phyloP scores from a whole-genome alignment of 2,329 filamentous ascomycete genomes.

The Beauveria australis region DNA sequence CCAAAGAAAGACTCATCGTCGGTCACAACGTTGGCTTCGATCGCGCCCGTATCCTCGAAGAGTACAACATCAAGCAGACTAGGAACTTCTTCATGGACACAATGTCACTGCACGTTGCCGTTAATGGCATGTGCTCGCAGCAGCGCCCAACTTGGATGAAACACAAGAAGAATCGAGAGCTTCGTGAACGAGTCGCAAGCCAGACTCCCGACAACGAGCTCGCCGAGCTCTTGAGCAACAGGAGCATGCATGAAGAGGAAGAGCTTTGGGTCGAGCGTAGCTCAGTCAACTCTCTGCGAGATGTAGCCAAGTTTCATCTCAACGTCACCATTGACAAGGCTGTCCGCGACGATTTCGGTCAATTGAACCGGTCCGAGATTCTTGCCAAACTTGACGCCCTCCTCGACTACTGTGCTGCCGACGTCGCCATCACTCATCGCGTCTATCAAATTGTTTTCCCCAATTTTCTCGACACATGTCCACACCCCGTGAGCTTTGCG shows the following conservation, averaged over 20 bases:
- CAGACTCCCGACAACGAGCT: constrained; percentile 65
- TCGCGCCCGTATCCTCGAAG: constrained; percentile 76
- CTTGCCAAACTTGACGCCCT: constrained; percentile 68
- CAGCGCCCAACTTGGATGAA: constrained; percentile 97
- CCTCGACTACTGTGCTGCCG: constrained; percentile 87
- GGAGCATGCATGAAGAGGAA: constrained; percentile 73
- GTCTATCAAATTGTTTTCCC: constrained; percentile 94
- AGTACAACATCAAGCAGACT: constrained; percentile 78
- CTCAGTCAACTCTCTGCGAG: constrained; percentile 87
- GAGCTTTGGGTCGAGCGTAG: constrained; percentile 93
- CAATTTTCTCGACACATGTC: constrained; percentile 80
- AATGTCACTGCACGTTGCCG: constrained; percentile 95
- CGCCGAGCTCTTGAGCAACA: constrained; percentile 59
- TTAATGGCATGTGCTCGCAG: constrained; percentile 97
- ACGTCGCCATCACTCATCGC: constrained; percentile 85
- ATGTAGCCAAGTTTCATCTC: constrained; percentile 95
- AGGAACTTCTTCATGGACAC: constrained; percentile 88
- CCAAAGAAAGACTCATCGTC: constrained; percentile 66
- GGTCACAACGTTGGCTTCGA: constrained; percentile 97
- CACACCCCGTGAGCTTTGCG: constrained; percentile 94
- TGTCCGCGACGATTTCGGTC: constrained; percentile 76
- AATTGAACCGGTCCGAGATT: constrained; percentile 65
- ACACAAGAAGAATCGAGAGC: constrained; percentile 81
- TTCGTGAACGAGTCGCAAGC: constrained; percentile 69
- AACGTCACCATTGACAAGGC: constrained; percentile 87